These are phyloP conservation scores for Talaromyces sp. DNA, from an alignment of 2,329 filamentous ascomycete species.

Conservation along the genomic window DNA sequence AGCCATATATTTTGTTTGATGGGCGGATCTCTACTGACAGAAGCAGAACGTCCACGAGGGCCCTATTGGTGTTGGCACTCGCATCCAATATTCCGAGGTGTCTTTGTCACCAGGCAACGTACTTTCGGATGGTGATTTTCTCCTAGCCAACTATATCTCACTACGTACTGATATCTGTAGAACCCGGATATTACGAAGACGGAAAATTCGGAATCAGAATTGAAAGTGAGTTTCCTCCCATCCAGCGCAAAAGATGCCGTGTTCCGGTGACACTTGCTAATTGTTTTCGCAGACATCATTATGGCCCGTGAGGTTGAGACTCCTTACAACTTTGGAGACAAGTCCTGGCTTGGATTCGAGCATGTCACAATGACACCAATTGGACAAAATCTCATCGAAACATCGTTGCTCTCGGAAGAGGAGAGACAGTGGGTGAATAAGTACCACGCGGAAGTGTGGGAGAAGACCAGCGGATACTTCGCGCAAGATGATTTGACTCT, in stretches of 20 bases:
- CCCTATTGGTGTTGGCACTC: conserved; percentile 90
- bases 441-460: conserved; percentile 75
- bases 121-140: conserved; percentile 65
- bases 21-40: background rate
- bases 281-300: conserved; percentile 60
- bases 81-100: conserved; percentile 87
- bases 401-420: conserved; percentile 62
- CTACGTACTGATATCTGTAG: conserved; percentile 33
- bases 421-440: conserved; percentile 86
- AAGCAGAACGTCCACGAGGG: conserved; percentile 85
- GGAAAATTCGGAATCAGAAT: conserved; percentile 92
- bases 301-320: conserved; percentile 88
- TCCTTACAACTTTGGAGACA: conserved; percentile 83
- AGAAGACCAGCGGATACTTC: conserved; percentile 77
- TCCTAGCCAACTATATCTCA: background rate
- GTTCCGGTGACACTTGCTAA: background rate
- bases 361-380: conserved; percentile 97
- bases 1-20: background rate
- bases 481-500: conserved; percentile 65
- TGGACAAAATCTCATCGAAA: conserved; percentile 82
- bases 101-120: conserved; percentile 88
- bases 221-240: conserved; percentile 57
- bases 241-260: background rate
- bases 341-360: conserved; percentile 91
- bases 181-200: conserved; percentile 97